Conservation (phyloP, 768 basidiomycete genomes). For the Lactarius hatsudake region DNA sequence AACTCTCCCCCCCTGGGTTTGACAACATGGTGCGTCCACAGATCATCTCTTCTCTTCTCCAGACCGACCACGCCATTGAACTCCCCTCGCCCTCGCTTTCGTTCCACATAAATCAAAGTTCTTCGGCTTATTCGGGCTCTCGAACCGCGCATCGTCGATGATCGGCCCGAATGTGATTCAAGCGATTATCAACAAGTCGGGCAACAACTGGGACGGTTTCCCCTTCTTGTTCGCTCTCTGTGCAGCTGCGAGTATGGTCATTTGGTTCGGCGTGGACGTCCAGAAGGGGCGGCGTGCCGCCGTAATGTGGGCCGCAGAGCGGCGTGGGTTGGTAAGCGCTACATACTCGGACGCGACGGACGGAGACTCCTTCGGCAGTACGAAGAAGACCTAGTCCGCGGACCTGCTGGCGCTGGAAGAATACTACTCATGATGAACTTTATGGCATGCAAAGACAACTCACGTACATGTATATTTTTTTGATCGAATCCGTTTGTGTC, state of each 20-base stretch:
- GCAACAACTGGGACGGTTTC: slow-evolving; percentile 81
- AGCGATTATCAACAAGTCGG: slow-evolving; percentile 70
- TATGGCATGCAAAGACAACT: too few relatives aligned
- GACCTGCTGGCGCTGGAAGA: background rate
- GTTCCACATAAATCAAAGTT: slow-evolving; percentile 45
- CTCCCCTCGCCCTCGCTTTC: background rate
- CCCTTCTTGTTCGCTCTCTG: slow-evolving; percentile 80
- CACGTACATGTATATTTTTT: too few relatives aligned
- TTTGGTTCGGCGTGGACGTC: slow-evolving; percentile 63
- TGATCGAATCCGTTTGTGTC: too few relatives aligned
- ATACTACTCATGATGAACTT: background rate
- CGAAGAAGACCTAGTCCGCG: background rate
- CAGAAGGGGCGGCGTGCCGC: slow-evolving; percentile 40
- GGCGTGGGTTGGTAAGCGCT: background rate
- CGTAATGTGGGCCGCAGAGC: slow-evolving; percentile 38
- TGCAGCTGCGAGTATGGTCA: slow-evolving; percentile 59
- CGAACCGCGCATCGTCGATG: slow-evolving; percentile 83
- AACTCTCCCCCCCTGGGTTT: slow-evolving; percentile 82
- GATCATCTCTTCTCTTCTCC: background rate
- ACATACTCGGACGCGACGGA: background rate
- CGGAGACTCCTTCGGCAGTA: background rate
- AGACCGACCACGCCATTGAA: background rate
- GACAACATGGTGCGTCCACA: slow-evolving; percentile 60
- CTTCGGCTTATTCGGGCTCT: slow-evolving; percentile 86
- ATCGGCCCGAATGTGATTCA: slow-evolving; percentile 85